phyloP scores from a whole-genome alignment of 345 rosid genomes.

The Gossypium raimondii region DNA sequence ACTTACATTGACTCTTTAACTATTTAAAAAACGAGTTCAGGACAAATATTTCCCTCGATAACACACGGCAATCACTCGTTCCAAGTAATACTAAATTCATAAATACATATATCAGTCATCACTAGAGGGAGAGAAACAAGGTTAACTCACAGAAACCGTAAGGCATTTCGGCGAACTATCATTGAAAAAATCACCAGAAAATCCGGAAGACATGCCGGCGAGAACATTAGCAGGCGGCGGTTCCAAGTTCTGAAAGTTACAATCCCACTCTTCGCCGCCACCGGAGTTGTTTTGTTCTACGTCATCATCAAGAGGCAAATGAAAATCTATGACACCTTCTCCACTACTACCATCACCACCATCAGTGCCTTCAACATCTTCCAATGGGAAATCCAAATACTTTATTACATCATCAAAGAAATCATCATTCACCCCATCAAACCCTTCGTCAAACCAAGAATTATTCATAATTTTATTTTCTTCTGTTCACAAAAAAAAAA shows the following conservation, averaged over 20 bases:
- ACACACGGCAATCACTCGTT: neutral
- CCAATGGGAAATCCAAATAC: constrained; percentile 52
- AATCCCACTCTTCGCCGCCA: constrained; percentile 52
- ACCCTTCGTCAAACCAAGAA: constrained; percentile 55
- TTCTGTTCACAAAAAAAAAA: constrained; percentile 14
- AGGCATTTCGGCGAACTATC: constrained; percentile 18
- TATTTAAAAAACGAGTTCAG: neutral
- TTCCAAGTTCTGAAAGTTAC: constrained; percentile 54
- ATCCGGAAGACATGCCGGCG: constrained; percentile 37
- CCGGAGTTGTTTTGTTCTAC: neutral
- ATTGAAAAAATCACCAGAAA: constrained; percentile 26
- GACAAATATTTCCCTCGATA: neutral
- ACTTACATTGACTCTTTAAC: no score
- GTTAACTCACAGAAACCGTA: constrained; percentile 42
- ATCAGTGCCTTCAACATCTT: constrained; percentile 61
- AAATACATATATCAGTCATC: neutral
- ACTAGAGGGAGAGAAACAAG: neutral
- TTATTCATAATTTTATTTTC: constrained; percentile 26
- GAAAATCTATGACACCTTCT: constrained; percentile 1
- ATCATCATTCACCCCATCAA: constrained; percentile 51
- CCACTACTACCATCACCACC: constrained; percentile 17
- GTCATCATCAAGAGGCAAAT: constrained; percentile 8
- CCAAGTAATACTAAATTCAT: neutral
- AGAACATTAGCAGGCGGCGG: constrained; percentile 62
- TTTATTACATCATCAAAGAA: constrained; percentile 54